These are phyloP conservation scores for Eucalyptus erythrocorys DNA, from an alignment of 345 rosid genomes.

Conservation along the genomic window DNA sequence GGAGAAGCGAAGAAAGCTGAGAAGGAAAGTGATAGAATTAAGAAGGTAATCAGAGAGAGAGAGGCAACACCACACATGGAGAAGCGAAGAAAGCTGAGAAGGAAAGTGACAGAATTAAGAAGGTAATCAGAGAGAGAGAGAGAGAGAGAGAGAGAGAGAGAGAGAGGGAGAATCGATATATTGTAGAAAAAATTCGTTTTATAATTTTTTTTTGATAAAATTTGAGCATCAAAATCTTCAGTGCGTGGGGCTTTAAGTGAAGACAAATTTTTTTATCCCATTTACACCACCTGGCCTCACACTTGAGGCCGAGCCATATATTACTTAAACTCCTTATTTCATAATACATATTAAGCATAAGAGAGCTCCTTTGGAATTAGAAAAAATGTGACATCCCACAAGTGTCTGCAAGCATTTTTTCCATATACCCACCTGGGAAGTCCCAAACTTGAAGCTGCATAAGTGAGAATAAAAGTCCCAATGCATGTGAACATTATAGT, in stretches of 20 bases:
- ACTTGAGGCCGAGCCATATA: not conserved
- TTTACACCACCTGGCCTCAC: not conserved
- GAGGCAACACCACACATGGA: conserved; percentile 44
- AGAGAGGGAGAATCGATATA: not conserved
- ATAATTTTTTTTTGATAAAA: not conserved
- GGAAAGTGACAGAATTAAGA: not conserved
- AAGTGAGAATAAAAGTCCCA: conserved; percentile 69
- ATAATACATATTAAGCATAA: not conserved
- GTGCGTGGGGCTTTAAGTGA: not conserved
- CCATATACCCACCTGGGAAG: conserved; percentile 53
- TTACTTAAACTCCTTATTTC: not conserved
- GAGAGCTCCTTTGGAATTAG: not conserved
- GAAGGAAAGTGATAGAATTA: not conserved
- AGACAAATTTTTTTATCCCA: not conserved
- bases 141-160: no score
- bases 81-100: conserved; percentile 42
- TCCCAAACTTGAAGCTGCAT: conserved; percentile 48
- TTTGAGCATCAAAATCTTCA: not conserved
- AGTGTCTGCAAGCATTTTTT: not conserved
- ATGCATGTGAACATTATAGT: conserved; percentile 65
- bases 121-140: not conserved
- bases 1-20: conserved; percentile 45
- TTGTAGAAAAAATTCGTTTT: not conserved
- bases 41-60: not conserved
- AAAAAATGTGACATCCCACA: not conserved